phyloP scores from a whole-genome alignment of 2,329 filamentous ascomycete genomes.

The Pyricularia grisea region DNA sequence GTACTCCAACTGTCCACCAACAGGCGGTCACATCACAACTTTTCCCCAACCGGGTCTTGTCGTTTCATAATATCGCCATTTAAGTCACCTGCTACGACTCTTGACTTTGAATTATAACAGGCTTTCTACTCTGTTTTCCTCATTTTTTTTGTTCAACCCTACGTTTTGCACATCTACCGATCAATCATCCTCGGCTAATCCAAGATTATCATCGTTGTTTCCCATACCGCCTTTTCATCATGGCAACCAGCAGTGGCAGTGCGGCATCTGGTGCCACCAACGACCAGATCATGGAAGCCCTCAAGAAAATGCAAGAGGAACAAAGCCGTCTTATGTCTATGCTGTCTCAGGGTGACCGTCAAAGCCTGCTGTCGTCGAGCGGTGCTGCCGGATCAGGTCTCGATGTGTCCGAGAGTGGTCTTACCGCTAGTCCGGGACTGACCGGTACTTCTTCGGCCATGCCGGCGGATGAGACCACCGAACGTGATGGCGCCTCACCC shows the following conservation, averaged over 20 bases:
- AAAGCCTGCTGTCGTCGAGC: conserved; percentile 2
- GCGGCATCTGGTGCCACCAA: conserved; percentile 12
- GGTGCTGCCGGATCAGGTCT: neutral
- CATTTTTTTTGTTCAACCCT: neutral
- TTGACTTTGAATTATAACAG: neutral
- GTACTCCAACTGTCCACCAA: neutral
- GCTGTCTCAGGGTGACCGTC: conserved; percentile 13
- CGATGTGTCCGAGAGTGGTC: neutral
- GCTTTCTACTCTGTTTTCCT: neutral
- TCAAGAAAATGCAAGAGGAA: conserved; percentile 28
- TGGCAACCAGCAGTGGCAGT: conserved; percentile 10
- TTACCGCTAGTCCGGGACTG: conserved; percentile 6
- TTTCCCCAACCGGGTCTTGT: neutral
- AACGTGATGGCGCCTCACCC: conserved; percentile 10
- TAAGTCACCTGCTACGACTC: neutral
- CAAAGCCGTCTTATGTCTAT: conserved; percentile 30
- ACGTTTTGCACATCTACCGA: neutral
- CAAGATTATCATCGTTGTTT: neutral
- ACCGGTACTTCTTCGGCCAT: conserved; percentile 14
- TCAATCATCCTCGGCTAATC: neutral
- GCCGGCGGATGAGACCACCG: conserved; percentile 12
- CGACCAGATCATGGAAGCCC: conserved; percentile 21
- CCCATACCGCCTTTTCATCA: conserved; percentile 6
- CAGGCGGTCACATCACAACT: neutral
- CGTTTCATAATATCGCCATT: neutral